Evolutionary conservation across 768 basidiomycete species (phyloP).

Genomic region (Mycena alexandri): DNA sequence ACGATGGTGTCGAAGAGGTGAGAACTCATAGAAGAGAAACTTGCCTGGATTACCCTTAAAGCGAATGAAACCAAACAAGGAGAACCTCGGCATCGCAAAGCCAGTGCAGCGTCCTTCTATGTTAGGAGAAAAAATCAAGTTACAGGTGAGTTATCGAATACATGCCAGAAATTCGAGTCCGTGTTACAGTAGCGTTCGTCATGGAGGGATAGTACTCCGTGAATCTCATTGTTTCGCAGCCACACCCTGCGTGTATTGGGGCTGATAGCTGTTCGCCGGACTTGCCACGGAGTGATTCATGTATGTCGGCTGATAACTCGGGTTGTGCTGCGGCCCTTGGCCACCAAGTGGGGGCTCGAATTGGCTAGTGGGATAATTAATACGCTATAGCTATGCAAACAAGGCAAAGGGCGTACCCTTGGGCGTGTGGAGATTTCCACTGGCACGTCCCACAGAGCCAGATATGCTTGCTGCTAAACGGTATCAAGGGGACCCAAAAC

Average conservation of each 20-base stretch:
- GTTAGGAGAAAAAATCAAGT: too few relatives aligned
- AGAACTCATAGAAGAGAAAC: too few relatives aligned
- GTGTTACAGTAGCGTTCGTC: too few relatives aligned
- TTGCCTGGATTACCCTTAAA: too few relatives aligned
- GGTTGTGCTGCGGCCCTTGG: constrained; percentile 5
- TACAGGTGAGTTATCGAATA: too few relatives aligned
- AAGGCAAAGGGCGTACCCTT: background rate
- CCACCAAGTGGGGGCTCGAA: constrained; percentile 9
- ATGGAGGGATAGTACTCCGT: too few relatives aligned
- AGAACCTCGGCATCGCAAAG: too few relatives aligned
- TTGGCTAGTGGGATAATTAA: background rate
- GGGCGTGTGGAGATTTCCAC: constrained; percentile 58
- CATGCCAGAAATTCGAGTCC: too few relatives aligned
- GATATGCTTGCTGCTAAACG: constrained; percentile 70
- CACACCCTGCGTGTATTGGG: background rate
- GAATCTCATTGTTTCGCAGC: constrained; percentile 5
- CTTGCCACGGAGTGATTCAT: constrained; percentile 3
- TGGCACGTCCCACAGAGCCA: constrained; percentile 84
- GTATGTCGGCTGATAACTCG: constrained; percentile 16
- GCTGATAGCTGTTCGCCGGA: constrained; percentile 6
- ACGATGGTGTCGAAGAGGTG: too few relatives aligned
- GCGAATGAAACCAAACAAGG: too few relatives aligned
- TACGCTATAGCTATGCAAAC: background rate
- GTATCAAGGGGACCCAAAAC: constrained; percentile 79
- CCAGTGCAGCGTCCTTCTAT: too few relatives aligned